phyloP scores from a whole-genome alignment of 257 asterid species.

The Galeopsis tetrahit region DNA sequence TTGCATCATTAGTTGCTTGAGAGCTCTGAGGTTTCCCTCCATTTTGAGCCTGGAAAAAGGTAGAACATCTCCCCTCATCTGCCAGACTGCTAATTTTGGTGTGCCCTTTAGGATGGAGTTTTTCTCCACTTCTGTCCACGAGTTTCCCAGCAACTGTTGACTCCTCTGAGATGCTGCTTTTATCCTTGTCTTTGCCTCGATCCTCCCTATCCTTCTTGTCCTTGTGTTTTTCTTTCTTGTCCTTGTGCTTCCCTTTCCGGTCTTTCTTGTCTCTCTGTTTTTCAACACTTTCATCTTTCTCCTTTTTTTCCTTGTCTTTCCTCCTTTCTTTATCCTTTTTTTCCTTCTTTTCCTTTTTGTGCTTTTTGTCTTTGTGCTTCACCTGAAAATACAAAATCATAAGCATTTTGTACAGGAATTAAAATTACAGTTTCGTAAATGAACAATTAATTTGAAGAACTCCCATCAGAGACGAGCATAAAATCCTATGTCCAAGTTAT shows the following conservation, averaged over 20 bases:
- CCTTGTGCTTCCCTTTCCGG: constrained; percentile 62
- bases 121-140: constrained; percentile 46
- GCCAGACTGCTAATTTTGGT: constrained; percentile 32
- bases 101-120: constrained; percentile 43
- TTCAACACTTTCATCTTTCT: constrained; percentile 56
- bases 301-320: constrained; percentile 68
- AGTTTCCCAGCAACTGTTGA: constrained; percentile 52
- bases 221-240: constrained; percentile 61
- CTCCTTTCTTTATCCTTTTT: constrained; percentile 68
- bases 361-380: constrained; percentile 63
- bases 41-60: constrained; percentile 49
- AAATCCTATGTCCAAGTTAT: constrained; percentile 14
- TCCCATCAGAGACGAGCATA: not conserved
- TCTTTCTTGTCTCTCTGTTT: constrained; percentile 72
- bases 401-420: constrained; percentile 18
- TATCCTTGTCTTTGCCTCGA: constrained; percentile 55
- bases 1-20: constrained; percentile 48
- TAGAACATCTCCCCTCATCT: constrained; percentile 40
- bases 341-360: constrained; percentile 69
- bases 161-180: constrained; percentile 67
- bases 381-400: constrained; percentile 51
- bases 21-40: constrained; percentile 45
- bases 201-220: constrained; percentile 66
- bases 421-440: not conserved
- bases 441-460: constrained; percentile 1